Evolutionary conservation across 495 filamentous ascomycete genomes (phyloP).

Genomic region (Penicillium roqueforti): DNA sequence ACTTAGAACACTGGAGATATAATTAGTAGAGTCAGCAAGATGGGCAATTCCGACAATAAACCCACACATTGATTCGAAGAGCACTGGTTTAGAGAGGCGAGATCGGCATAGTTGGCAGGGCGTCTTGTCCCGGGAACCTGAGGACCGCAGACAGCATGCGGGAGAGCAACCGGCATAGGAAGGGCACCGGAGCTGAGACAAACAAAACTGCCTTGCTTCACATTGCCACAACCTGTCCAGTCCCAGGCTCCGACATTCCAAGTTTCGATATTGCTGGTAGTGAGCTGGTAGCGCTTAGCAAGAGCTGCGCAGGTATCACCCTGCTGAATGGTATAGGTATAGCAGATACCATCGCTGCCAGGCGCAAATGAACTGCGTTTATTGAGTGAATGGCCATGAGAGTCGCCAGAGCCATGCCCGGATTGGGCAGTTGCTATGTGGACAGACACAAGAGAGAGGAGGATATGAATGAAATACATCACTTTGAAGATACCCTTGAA

Average conservation of each 20-base stretch:
- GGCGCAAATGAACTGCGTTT: background rate
- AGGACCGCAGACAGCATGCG: slow-evolving; percentile 19
- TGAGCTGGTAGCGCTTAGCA: slow-evolving; percentile 6
- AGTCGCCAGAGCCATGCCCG: background rate
- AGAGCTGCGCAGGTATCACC: slow-evolving; percentile 11
- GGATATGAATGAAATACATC: background rate
- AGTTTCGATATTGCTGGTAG: slow-evolving; percentile 8
- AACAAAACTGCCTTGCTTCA: slow-evolving; percentile 11
- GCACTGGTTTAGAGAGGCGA: slow-evolving; percentile 18
- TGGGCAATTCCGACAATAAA: background rate
- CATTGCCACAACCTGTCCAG: slow-evolving; percentile 11
- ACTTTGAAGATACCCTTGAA: background rate
- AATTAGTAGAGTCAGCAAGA: background rate
- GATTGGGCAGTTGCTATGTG: background rate
- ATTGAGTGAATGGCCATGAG: background rate
- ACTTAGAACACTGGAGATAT: background rate
- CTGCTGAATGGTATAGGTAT: slow-evolving; percentile 3
- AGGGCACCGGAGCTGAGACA: slow-evolving; percentile 15
- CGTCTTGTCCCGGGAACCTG: slow-evolving; percentile 15
- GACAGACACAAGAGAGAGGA: background rate
- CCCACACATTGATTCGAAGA: slow-evolving; percentile 11
- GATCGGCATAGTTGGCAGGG: slow-evolving; percentile 12
- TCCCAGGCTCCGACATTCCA: slow-evolving; percentile 10
- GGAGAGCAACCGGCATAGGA: slow-evolving; percentile 21
- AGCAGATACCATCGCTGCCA: background rate